These are phyloP conservation scores for Dendrobium officinale DNA, from an alignment of 106 monocot species.

Conservation along the genomic window DNA sequence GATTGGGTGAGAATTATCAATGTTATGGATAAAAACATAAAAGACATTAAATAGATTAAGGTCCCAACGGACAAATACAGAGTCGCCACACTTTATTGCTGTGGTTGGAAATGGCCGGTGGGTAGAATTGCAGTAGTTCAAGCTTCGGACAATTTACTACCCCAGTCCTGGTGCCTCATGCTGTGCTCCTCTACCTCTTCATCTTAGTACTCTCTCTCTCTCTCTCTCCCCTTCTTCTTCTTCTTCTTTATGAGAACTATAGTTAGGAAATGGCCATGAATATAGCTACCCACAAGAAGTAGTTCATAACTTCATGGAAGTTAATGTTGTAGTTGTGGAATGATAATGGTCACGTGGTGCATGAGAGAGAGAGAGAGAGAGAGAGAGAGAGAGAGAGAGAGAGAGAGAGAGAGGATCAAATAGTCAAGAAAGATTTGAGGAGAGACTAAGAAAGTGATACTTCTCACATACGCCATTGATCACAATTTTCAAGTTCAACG, in stretches of 20 bases:
- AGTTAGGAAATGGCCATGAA: not conserved
- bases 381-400: not conserved
- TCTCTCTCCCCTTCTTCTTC: not conserved
- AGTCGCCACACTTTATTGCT: not conserved
- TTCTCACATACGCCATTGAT: no score
- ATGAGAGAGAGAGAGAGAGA: not conserved
- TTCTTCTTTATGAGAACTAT: no score
- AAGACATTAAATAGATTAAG: no score
- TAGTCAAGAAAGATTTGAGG: not conserved
- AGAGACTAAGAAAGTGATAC: no score
- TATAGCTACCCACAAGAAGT: not conserved
- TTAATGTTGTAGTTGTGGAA: not conserved
- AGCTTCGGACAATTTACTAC: not conserved
- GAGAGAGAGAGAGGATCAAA: no score
- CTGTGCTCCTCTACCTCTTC: not conserved
- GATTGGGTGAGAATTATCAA: no score
- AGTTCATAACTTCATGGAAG: not conserved
- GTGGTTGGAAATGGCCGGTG: not conserved
- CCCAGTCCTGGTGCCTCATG: not conserved
- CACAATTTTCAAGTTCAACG: no score
- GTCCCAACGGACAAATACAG: not conserved
- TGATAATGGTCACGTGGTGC: not conserved
- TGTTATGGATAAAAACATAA: no score
- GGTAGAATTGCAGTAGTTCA: not conserved
- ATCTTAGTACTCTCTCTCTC: not conserved